Evolutionary conservation across 202 grass and related monocot species (phyloP).

Genomic region (Carex arenaria): DNA sequence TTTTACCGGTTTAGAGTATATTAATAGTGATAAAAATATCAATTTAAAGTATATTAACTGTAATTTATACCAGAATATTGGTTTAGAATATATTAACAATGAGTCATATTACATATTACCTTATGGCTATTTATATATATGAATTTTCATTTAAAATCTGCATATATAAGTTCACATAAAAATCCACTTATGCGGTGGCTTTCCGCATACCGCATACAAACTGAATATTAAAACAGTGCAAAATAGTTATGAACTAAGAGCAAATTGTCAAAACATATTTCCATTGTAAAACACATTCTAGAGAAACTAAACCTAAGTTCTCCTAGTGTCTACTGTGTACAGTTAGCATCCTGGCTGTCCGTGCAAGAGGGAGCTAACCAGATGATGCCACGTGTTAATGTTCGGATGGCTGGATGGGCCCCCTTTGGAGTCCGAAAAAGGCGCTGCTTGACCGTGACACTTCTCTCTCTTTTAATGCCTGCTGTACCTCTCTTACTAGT

Average conservation of each 20-base stretch:
- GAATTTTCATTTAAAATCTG: too few relatives aligned
- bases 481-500: conserved; percentile 1
- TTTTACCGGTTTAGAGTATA: too few relatives aligned
- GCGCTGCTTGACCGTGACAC: conserved; percentile 4
- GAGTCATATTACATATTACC: too few relatives aligned
- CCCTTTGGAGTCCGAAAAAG: background rate
- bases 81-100: too few relatives aligned
- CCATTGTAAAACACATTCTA: background rate
- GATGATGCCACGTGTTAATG: background rate
- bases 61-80: too few relatives aligned
- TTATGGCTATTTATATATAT: too few relatives aligned
- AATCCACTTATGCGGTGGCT: too few relatives aligned
- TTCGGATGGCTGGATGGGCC: background rate
- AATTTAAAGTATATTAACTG: too few relatives aligned
- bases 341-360: conserved; percentile 7
- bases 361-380: background rate
- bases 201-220: too few relatives aligned
- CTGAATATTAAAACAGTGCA: too few relatives aligned
- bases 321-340: background rate
- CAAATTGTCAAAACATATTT: background rate
- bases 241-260: background rate
- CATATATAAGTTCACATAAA: too few relatives aligned
- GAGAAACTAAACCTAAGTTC: background rate
- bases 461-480: background rate
- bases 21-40: too few relatives aligned